These are phyloP conservation scores for Corylus heterophylla DNA, from an alignment of 306 rosid species.

Conservation along the genomic window DNA sequence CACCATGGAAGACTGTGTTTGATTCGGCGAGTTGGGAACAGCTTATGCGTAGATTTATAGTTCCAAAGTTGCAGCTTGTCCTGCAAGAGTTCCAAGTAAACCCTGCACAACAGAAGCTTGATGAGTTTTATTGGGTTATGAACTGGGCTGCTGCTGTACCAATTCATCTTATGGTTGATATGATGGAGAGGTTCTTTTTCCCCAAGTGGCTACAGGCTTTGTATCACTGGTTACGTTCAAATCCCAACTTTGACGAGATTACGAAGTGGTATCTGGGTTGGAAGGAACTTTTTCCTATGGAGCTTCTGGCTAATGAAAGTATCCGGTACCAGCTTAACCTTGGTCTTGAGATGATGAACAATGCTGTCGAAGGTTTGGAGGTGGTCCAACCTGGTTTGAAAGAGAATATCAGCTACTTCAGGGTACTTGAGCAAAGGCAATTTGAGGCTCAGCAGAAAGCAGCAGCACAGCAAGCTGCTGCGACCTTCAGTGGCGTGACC, in stretches of 20 bases:
- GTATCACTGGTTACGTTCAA: slow-evolving; percentile 78
- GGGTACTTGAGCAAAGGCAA: slow-evolving; percentile 81
- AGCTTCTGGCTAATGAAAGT: slow-evolving; percentile 77
- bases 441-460: slow-evolving; percentile 93
- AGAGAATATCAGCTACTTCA: slow-evolving; percentile 76
- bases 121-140: slow-evolving; percentile 84
- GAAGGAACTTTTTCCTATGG: slow-evolving; percentile 82
- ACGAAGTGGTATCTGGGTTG: slow-evolving; percentile 84
- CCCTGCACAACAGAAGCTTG: slow-evolving; percentile 81
- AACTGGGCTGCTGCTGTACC: slow-evolving; percentile 86
- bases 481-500: slow-evolving; percentile 48
- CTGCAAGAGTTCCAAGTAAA: slow-evolving; percentile 90
- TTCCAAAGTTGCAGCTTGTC: slow-evolving; percentile 84
- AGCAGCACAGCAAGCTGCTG: slow-evolving; percentile 65
- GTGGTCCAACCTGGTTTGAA: slow-evolving; percentile 85
- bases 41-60: slow-evolving; percentile 78
- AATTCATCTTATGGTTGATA: slow-evolving; percentile 82
- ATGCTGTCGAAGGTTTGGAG: slow-evolving; percentile 86
- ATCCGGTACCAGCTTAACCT: slow-evolving; percentile 69
- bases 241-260: slow-evolving; percentile 88
- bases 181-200: slow-evolving; percentile 78
- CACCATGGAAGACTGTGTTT: slow-evolving; percentile 88
- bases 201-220: slow-evolving; percentile 84
- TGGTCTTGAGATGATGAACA: slow-evolving; percentile 91
- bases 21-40: slow-evolving; percentile 90